Evolutionary conservation across 768 basidiomycete genomes (phyloP).

Genomic region (Tricholoma saponaceum): DNA sequence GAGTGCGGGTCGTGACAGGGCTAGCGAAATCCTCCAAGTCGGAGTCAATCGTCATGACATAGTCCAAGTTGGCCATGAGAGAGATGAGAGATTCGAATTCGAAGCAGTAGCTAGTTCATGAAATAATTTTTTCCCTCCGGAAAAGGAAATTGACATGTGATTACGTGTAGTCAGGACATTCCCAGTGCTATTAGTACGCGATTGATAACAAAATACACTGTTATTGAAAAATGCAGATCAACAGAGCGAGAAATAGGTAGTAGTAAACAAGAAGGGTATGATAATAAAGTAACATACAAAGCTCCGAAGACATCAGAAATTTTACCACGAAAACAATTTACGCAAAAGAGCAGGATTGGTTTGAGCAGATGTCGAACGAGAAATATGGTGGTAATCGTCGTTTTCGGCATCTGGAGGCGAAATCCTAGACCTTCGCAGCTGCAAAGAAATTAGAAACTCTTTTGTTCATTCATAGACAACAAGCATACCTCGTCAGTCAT

Average conservation of each 20-base stretch:
- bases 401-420: slow-evolving; percentile 45
- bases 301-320: not conserved
- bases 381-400: slow-evolving; percentile 31
- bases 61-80: slow-evolving; percentile 46
- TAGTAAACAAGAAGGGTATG: not conserved
- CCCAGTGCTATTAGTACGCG: too few species aligned
- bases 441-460: slow-evolving; percentile 3
- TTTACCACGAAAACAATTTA: slow-evolving; percentile 45
- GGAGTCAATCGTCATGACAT: slow-evolving; percentile 82
- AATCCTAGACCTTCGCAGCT: slow-evolving; percentile 69
- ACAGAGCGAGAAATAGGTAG: not conserved
- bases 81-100: not conserved
- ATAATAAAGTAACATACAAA: not conserved
- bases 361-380: slow-evolving; percentile 19
- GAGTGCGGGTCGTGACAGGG: slow-evolving; percentile 16
- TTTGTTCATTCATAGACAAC: not conserved
- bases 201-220: too few species aligned
- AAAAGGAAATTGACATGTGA: not conserved
- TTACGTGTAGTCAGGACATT: too few species aligned
- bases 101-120: too few species aligned
- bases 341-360: slow-evolving; percentile 43
- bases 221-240: too few species aligned
- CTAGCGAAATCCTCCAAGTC: slow-evolving; percentile 55
- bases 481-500: slow-evolving; percentile 67
- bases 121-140: not conserved